Evolutionary conservation across 75 land plant species (phyloP), one percentile per base, ranked within the genome.

Genomic region (Gnetum montanum): DNA sequence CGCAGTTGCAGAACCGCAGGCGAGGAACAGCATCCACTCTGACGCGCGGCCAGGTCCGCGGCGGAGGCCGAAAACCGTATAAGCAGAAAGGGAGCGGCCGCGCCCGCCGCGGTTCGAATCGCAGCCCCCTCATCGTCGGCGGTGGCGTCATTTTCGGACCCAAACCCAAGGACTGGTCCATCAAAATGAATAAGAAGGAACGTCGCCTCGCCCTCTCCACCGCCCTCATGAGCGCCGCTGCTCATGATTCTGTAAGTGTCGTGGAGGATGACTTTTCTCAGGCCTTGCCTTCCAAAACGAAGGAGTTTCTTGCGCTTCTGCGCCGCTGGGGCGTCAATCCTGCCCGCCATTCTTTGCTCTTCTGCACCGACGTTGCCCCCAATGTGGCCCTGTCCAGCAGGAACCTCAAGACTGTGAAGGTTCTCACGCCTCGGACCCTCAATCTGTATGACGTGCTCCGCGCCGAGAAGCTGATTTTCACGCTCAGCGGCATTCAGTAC

Each of bases 141-240:
- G 94, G 98, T 22, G 98, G 98, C 22, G 83, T 93, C 43, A 59
- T 82, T 22, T 93, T 93, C 62, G 98, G 98, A 4, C 98, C 98
- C 8, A 88, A 85, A 72, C 98, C 98, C 12, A 69, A 57, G 57
- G 98, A 93, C 62, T 93, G 98, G 95, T 57, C 63, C 40, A 75
- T 88, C 49, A 93, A 93, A 81, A 93, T 93, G 31, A 93, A 93
- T 71, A 63, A 68, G 47, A 93, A 93, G 72, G 98, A 93, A 77
- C 84, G 85, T 75, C 46, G 72, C 61, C 74, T 93, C 35, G 98
- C 98, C 13, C 71, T 88, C 25, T 81, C 90, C 36, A 93, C 98
- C 6, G 98, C 98, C 34, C 19, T 93, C 4, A 59, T 83, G 19
- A 73, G 80, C 22, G 98, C 98, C 0, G 78, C 77, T 6, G 73